Evolutionary conservation across 2,329 filamentous ascomycete species (phyloP), one percentile per base, ranked within the genome.

Genomic region (Botrytis hyacinthi): DNA sequence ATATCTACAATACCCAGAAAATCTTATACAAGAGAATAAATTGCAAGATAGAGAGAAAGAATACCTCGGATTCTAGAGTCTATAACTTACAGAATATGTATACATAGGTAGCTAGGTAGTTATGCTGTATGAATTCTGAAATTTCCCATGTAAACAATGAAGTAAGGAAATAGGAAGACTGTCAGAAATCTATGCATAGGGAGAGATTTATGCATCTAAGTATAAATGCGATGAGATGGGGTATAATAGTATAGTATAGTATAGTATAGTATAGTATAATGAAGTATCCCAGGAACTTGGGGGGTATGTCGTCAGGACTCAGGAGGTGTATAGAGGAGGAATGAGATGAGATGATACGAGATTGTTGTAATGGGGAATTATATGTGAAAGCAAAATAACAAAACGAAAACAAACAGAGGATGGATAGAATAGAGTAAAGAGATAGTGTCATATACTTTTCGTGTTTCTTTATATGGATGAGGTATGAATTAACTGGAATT

Each of bases 361-460:
- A 51, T 26, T 51, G 0, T 51, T n/a, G 22, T 3, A 14, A n/a
- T 10, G 22, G n/a, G 48, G 22, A 46, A 46, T 46, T 46, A 22
- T 46, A 22, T 1, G 20, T 46, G 44, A 46, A 46, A 22, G 44
- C 20, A 46, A 46, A 46, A 46, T 18, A 7, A 46, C 18, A 20
- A 20, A 46, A 20, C 7, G 7, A 46, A 46, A 37, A 37, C 37
- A 37, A 37, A 9, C 16, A 48, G 22, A n/a, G 4, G 10, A n/a
- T 51, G 10, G 22, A 26, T 51, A 51, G 10, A 6, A n/a, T 14
- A 51, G 10, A n/a, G 10, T 0, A 0, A n/a, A 6, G 26, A 14
- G 4, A 51, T 6, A 1, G 1, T n/a, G 14, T 14, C 0, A n/a
- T 51, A 51, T 4, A 16, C 7, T n/a, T 7, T 16, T 51, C 1